Evolutionary conservation across 1,284 basidiomycete species (phyloP), one percentile per base, ranked within the genome.

Genomic region (Psilocybe mexicana): DNA sequence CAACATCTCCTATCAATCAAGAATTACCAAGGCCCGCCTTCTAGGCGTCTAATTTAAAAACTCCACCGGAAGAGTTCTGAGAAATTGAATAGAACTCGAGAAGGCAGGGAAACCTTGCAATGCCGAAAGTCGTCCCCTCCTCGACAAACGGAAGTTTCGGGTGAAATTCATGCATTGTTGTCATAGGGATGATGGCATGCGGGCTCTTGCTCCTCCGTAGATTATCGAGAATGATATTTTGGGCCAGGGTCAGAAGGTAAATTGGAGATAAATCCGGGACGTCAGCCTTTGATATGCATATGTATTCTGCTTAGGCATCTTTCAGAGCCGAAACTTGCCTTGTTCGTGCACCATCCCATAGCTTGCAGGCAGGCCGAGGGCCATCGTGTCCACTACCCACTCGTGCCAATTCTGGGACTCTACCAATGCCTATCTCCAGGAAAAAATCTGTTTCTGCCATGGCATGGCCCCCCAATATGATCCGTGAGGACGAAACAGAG

Each of bases 391-490:
- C 40, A 23, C 18, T 25, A 10, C 25, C 24, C 30, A 33, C 30
- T 33, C 44, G 26, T 42, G n/a, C 42, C 35, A 38, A 14, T 43
- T 26, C 42, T 51, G 49, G 43, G 26, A 6, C 40, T 11, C 24
- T 49, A 28, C 26, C 54, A 46, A 67, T 69, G 65, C 55, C 59
- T 48, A 57, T 64, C 30, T 42, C 63, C 43, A 63, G 55, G 52
- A 62, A 57, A 30, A 51, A 60, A 18, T 54, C 65, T 18, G 61
- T 65, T 35, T 43, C 65, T 24, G 43, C 30, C 11, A 33, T 56
- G 40, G 54, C 67, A 49, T 77, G 75, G 76, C 77, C 77, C 2
- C 75, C 76, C 2, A 65, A 65, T 18, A 67, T 70, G 14, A 59
- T 67, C 5, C 55, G 54, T n/a, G 45, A 52, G 11, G 60, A 70